Base-by-base conservation (phyloP, 2,329 filamentous ascomycete species). In the Cadophora sp. region DNA sequence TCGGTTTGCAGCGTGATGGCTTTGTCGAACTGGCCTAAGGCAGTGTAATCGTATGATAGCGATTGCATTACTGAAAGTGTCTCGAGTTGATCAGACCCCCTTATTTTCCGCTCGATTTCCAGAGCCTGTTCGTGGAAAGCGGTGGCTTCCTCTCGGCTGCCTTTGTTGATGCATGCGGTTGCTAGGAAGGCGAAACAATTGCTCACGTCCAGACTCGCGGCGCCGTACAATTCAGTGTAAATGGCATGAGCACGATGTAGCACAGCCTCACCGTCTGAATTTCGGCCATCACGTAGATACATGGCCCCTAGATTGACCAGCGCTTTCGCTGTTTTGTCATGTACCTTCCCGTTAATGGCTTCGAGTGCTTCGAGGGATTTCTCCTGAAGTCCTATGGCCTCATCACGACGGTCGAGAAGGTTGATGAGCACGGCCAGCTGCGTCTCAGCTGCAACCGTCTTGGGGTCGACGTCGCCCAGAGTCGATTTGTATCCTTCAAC, bases 301-400 rank as follows among this genome's bases (percentile, higher is more conserved):
- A 56, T 39, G 1, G 33, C 53, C 6, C 24, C 53, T 3, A 56
- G 53, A 14, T 22, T 39, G 2, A 56, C 53, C 27, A 36, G 22
- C n/a, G 30, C 53, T n/a, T 33, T 36, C 16, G 30, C 53, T 8
- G 33, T 24, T 4, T 56, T 56, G 18, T 36, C 53, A 14, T 56
- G 53, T 3, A 56, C 27, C 18, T n/a, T 56, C 2, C 30, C 53
- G n/a, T 56, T 20, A 16, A 56, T n/a, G 13, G 53, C 8, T 36
- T 56, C 53, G 4, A 56, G 6, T n/a, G 20, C 30, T 39, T n/a
- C 27, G 18, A 56, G 53, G 16, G 53, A 33, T 20, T 22, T 56
- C 33, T 39, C 53, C 53, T 56, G 53, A 16, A 56, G 18, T 14
- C 13, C 53, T 22, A 56, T 41, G 14, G 53, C 53, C 20, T 56